phyloP scores from a whole-genome alignment of 768 basidiomycete genomes.

The Clitopilus hobsonii region DNA sequence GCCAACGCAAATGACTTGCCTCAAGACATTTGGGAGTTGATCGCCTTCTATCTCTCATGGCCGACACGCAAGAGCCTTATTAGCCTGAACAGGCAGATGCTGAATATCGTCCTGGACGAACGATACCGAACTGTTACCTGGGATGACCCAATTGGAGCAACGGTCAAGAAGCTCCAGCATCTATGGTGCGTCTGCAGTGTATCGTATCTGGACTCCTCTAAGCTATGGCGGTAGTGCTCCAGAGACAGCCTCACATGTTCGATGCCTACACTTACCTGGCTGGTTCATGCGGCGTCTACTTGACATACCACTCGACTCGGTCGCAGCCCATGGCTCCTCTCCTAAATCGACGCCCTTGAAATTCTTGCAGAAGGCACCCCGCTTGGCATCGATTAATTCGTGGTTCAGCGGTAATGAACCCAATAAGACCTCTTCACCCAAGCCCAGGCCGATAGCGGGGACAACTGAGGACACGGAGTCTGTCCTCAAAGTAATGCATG shows the following conservation, averaged over 20 bases:
- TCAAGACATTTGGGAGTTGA: slow-evolving; percentile 28
- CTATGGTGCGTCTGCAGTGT: slow-evolving; percentile 21
- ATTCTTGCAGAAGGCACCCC: too few relatives aligned
- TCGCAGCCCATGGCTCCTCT: neutral
- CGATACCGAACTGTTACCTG: slow-evolving; percentile 27
- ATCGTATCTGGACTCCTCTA: neutral
- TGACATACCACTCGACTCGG: slow-evolving; percentile 6
- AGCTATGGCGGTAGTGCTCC: slow-evolving; percentile 18
- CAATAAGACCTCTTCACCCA: neutral
- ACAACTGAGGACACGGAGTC: slow-evolving; percentile 9
- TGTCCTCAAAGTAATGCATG: slow-evolving; percentile 24
- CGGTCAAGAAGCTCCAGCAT: slow-evolving; percentile 19
- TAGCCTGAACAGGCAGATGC: slow-evolving; percentile 28
- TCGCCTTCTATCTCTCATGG: slow-evolving; percentile 16
- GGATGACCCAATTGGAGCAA: slow-evolving; percentile 22
- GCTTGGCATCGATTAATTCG: too few relatives aligned
- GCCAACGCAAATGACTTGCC: slow-evolving; percentile 15
- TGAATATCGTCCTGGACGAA: slow-evolving; percentile 22
- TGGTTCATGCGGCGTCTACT: slow-evolving; percentile 35
- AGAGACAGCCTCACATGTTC: slow-evolving; percentile 25
- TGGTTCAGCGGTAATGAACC: neutral
- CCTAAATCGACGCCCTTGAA: too few relatives aligned
- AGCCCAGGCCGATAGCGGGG: neutral
- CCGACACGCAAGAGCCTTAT: slow-evolving; percentile 12
- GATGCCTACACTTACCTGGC: slow-evolving; percentile 27